Percentiles rank a stretch among this genome's conserved stretches.
Evolutionary conservation across 2,329 filamentous ascomycete genomes (phyloP).

Genomic region (Raffaelea arxii): DNA sequence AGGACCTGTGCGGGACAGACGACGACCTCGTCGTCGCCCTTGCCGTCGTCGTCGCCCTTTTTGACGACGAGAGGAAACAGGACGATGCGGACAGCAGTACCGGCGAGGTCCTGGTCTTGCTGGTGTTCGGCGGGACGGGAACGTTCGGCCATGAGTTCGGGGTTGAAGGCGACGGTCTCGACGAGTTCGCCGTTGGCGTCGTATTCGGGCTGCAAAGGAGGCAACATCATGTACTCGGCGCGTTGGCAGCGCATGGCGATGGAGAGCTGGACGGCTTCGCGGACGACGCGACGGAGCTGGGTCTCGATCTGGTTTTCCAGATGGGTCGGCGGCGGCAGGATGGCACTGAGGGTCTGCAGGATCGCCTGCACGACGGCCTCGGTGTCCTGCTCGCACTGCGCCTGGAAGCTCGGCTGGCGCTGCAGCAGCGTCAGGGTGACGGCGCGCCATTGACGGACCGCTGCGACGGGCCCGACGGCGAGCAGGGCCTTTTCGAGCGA

Average conservation of each 20-base stretch:
- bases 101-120: constrained; percentile 1
- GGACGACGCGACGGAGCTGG: constrained; percentile 79
- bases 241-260: constrained; percentile 97
- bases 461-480: constrained; percentile 76
- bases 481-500: constrained; percentile 82
- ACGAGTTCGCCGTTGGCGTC: constrained; percentile 85
- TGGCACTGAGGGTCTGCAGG: constrained; percentile 69
- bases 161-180: constrained; percentile 84
- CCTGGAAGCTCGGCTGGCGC: constrained; percentile 66
- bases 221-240: constrained; percentile 97
- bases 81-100: constrained; percentile 69
- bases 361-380: constrained; percentile 93
- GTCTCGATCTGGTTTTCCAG: constrained; percentile 72
- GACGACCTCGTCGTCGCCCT: constrained; percentile 88
- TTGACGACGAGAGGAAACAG: constrained; percentile 95
- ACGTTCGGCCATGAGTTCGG: constrained; percentile 88
- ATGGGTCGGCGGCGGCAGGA: constrained; percentile 78
- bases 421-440: constrained; percentile 86
- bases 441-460: constrained; percentile 96
- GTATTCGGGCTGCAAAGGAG: constrained; percentile 88
- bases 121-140: constrained; percentile 37
- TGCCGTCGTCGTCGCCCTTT: constrained; percentile 80
- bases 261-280: constrained; percentile 78
- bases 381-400: constrained; percentile 79
- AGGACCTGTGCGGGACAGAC: constrained; percentile 93